Percentiles rank a stretch among this genome's conserved stretches.
phyloP scores from a whole-genome alignment of 2,329 filamentous ascomycete species.

The Bipolaris oryzae region DNA sequence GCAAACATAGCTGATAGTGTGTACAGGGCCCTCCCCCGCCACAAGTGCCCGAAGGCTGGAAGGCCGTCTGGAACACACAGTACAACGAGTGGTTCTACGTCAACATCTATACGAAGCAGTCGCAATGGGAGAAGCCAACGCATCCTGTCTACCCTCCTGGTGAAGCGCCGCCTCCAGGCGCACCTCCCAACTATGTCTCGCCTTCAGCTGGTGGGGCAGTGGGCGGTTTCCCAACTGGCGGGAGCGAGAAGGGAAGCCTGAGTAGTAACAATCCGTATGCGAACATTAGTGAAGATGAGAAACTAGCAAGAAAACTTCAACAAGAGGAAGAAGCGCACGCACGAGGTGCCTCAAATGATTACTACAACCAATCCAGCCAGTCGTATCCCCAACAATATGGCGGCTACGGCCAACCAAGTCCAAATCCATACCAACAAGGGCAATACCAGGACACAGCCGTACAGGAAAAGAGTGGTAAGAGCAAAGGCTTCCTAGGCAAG shows the following conservation, averaged over 20 bases:
- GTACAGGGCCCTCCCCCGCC: slow-evolving; percentile 61
- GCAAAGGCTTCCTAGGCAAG: slow-evolving; percentile 58
- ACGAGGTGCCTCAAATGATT: slow-evolving; percentile 46
- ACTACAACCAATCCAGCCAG: slow-evolving; percentile 49
- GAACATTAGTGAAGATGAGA: slow-evolving; percentile 69
- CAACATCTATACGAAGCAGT: slow-evolving; percentile 84
- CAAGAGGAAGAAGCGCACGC: slow-evolving; percentile 77
- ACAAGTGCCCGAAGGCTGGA: slow-evolving; percentile 77
- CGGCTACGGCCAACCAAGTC: slow-evolving; percentile 38
- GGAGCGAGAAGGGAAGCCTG: slow-evolving; percentile 55
- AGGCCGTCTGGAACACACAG: slow-evolving; percentile 80
- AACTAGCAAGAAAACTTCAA: slow-evolving; percentile 76
- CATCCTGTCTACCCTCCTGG: slow-evolving; percentile 65
- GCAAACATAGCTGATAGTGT: slow-evolving; percentile 14
- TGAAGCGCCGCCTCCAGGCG: slow-evolving; percentile 58
- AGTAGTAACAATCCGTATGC: slow-evolving; percentile 73
- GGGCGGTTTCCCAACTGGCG: slow-evolving; percentile 34
- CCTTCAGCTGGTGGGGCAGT: slow-evolving; percentile 50
- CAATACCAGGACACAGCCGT: slow-evolving; percentile 16
- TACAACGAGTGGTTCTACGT: slow-evolving; percentile 96
- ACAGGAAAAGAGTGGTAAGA: slow-evolving; percentile 46
- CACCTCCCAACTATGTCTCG: slow-evolving; percentile 70
- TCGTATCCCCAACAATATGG: slow-evolving; percentile 21
- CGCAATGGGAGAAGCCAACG: slow-evolving; percentile 87
- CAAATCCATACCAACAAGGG: slow-evolving; percentile 17